A percentile compares a stretch with the other conserved stretches of the same genome.
phyloP scores from a whole-genome alignment of 352 stramenopile species.

The Pythium brassicae region DNA sequence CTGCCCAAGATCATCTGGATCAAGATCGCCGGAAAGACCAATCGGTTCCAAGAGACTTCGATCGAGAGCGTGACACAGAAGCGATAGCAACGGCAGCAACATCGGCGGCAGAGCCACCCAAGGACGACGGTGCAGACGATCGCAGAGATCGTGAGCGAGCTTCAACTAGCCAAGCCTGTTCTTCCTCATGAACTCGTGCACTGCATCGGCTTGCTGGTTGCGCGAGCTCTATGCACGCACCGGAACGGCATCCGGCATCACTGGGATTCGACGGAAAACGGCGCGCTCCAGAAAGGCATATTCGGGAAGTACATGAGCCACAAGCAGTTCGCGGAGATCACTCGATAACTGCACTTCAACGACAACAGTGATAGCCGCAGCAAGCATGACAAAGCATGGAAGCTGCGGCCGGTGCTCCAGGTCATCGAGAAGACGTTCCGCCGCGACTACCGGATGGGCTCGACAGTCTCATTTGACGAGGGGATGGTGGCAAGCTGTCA shows the following conservation, averaged over 20 bases:
- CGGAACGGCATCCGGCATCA: not conserved
- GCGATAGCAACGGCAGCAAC: not conserved
- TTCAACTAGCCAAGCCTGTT: not conserved
- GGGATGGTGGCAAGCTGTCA: constrained; percentile 1
- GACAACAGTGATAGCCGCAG: not conserved
- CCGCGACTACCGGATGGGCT: constrained; percentile 1
- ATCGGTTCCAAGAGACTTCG: not conserved
- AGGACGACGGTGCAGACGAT: not conserved
- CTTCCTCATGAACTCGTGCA: not conserved
- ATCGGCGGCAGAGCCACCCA: not conserved
- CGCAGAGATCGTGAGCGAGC: not conserved
- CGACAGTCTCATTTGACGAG: constrained; percentile 1
- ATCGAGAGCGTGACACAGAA: too few species aligned
- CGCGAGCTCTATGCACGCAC: not conserved
- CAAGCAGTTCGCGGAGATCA: not conserved
- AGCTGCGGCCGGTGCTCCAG: not conserved
- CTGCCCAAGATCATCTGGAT: not conserved
- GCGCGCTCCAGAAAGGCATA: not conserved
- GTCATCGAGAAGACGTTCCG: constrained; percentile 3
- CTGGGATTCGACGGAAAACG: not conserved
- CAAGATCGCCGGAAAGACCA: not conserved
- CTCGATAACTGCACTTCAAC: not conserved
- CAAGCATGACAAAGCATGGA: not conserved
- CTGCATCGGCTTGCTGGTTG: not conserved
- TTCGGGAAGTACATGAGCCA: not conserved